These are phyloP conservation scores for Aspergillus affinis DNA, from an alignment of 495 filamentous ascomycete species.

Conservation along the genomic window DNA sequence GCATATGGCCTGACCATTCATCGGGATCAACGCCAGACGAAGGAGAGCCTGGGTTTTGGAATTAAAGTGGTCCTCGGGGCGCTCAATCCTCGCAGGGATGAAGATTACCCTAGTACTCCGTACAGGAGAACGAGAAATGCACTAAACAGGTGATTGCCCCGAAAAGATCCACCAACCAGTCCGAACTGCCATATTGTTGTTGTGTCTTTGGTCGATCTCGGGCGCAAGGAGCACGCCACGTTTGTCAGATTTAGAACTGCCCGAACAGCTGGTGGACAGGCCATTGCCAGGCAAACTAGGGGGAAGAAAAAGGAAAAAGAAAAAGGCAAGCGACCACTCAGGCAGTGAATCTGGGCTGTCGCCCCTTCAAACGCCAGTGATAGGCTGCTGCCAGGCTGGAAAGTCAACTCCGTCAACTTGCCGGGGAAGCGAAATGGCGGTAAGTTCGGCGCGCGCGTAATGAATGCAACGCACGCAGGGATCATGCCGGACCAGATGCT, in stretches of 20 bases:
- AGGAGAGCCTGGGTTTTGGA: neutral
- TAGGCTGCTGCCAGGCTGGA: constrained; percentile 6
- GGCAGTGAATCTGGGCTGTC: neutral
- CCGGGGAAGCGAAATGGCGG: constrained; percentile 5
- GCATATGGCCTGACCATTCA: neutral
- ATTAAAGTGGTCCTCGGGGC: neutral
- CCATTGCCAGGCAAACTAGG: neutral
- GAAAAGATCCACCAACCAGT: neutral
- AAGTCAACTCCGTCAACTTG: constrained; percentile 9
- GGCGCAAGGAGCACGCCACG: neutral
- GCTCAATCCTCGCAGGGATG: neutral
- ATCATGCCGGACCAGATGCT: constrained; percentile 7
- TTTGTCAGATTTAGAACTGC: neutral
- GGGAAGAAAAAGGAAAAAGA: neutral
- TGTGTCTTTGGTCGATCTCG: neutral
- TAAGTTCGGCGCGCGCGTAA: constrained; percentile 10
- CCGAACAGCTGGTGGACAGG: neutral
- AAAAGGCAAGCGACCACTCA: neutral
- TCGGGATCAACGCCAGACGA: neutral
- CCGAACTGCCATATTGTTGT: no score
- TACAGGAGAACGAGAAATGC: neutral
- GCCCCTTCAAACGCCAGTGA: constrained; percentile 2
- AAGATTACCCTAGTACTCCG: neutral
- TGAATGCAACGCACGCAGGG: constrained; percentile 16
- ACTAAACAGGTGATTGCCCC: neutral